Evolutionary conservation across 2,329 filamentous ascomycete species (phyloP).

Genomic region (Colletotrichum tofieldiae): DNA sequence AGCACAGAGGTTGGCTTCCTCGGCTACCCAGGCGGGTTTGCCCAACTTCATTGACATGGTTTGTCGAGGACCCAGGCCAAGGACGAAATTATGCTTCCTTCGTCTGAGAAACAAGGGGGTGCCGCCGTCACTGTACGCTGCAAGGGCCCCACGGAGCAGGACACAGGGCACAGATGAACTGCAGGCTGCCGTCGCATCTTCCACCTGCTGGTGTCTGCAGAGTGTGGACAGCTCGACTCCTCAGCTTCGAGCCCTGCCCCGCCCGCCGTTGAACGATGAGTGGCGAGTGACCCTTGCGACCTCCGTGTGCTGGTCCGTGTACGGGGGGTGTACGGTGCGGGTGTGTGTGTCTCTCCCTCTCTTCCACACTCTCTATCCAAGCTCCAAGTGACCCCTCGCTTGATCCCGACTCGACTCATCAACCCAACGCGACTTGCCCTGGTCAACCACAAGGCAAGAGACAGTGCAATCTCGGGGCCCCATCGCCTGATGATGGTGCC

Average conservation of each 20-base stretch:
- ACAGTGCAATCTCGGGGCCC: slow-evolving; percentile 16
- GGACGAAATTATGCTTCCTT: not conserved
- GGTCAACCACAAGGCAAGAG: slow-evolving; percentile 10
- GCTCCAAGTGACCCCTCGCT: not conserved
- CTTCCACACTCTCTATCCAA: not conserved
- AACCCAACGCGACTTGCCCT: slow-evolving; percentile 10
- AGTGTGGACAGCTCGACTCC: not conserved
- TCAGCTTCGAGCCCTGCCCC: not conserved
- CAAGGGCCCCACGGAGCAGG: slow-evolving; percentile 8
- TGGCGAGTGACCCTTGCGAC: slow-evolving; percentile 21
- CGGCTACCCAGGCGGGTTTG: not conserved
- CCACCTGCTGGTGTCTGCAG: not conserved
- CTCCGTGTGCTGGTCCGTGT: slow-evolving; percentile 21
- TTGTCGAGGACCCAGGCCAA: slow-evolving; percentile 3
- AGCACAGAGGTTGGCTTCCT: not conserved
- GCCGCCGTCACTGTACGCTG: not conserved
- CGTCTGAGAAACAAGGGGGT: slow-evolving; percentile 10
- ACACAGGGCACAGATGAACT: slow-evolving; percentile 19
- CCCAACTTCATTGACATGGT: slow-evolving; percentile 1
- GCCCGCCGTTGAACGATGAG: slow-evolving; percentile 9
- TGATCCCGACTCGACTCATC: slow-evolving; percentile 17
- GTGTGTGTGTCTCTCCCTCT: not conserved
- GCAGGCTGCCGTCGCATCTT: slow-evolving; percentile 11
- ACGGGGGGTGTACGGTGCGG: not conserved
- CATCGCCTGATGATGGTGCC: slow-evolving; percentile 21